Evolutionary conservation across 208 protist species (phyloP), one percentile per base, ranked within the genome.

Genomic region (Leishmania arabica): DNA sequence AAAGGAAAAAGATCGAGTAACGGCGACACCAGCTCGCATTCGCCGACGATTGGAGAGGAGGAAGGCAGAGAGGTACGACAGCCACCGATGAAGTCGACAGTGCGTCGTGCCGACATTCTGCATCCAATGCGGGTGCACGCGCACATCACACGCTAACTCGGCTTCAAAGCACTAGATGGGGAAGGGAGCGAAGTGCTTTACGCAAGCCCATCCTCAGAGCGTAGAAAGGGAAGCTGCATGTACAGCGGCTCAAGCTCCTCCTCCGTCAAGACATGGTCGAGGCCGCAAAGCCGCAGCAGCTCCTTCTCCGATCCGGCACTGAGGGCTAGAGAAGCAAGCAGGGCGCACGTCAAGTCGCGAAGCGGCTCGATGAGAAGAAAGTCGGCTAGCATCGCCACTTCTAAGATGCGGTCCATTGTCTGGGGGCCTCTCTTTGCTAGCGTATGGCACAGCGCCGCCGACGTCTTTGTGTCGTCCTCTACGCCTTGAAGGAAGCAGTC

Each of bases 331-430:
- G 92, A 95, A 3, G 94, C 92, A 17, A 97, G 62, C 81, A 97
- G 91, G 17, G 91, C 92, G 78, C 94, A 97, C 1, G 89, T 94
- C 40, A 97, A 78, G 75, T 97, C 91, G 9, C 92, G 82, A 64
- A 97, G 80, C 17, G 92, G 87, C 66, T 97, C 92, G 51, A 97
- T 89, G 51, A 96, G 81, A 40, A 97, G 88, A 88, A 97, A 97
- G 77, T 97, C 94, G 64, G 91, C 94, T 21, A 97, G 47, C 90
- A 96, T 95, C 49, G 91, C 91, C n/a, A 97, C 88, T 83, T 97
- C 94, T 4, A 96, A 51, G 5, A 96, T 31, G 9, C 84, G 79
- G 79, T 94, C 89, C 53, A 95, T 76, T 31, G 88, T 79, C 24
- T 74, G 70, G 7, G 90, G 84, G 5, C 89, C 89, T 15, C 75